Base-by-base conservation (phyloP, 129 eudicot genomes). In the Flaveria ramosissima region DNA sequence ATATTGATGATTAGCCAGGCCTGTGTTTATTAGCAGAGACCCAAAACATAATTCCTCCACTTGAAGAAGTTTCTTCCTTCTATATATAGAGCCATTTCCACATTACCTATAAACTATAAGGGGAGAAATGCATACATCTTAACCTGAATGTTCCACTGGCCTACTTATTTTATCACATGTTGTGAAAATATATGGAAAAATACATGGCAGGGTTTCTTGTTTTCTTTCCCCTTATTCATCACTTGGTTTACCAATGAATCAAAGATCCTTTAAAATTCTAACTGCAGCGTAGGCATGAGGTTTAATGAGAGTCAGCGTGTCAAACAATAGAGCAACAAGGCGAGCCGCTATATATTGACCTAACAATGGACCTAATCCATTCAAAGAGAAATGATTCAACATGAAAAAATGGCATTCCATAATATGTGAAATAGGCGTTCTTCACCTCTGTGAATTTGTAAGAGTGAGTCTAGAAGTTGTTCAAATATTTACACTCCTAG, bases 161-260 rank as follows among this genome's bases (percentile, higher is more conserved):
- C 48, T 65, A 66, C 26, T 39, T 36, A 50, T 66, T 66, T 66
- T 26, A 17, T 36, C 9, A 66, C 8, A n/a, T 9, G 71, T 36
- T 66, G 50, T 9, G 51, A 66, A 15, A 9, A 39, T 9, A 41
- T 41, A 12, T 9, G 24, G 7, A 32, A 11, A 23, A 10, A 62
- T 62, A 27, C 30, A 15, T 1, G 23, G 20, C 14, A 30, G n/a
- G 1, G 11, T 9, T 36, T 32, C 24, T 36, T 8, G 13, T 16
- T 65, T 36, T 64, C 70, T 65, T 16, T 64, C 39, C 70, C 48
- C 23, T 65, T 59, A 16, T 59, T 65, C 15, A 65, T 41, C 16
- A 32, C 36, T 16, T 16, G 45, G 8, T 32, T 16, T 32, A 27
- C 21, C 20, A 63, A 63, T 27, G 43, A 26, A 62, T 26, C 27